A percentile compares a stretch with the other conserved stretches of the same genome.
These are phyloP conservation scores for Agapanthus africanus DNA, from an alignment of 106 monocot species.

Conservation along the genomic window DNA sequence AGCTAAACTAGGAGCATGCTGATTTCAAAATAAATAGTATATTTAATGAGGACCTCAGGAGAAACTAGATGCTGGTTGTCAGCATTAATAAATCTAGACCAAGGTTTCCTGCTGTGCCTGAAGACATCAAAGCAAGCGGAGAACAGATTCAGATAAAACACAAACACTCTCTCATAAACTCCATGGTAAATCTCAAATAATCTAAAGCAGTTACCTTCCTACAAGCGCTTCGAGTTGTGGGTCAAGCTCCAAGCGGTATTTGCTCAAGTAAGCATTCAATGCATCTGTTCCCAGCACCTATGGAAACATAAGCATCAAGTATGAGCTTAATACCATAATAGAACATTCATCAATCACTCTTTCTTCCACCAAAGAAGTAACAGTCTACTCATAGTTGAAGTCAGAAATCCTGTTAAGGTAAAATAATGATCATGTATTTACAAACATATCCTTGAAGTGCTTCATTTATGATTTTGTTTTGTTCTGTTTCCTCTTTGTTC, in stretches of 20 bases:
- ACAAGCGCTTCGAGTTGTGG: constrained; percentile 73
- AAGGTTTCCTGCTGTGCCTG: constrained; percentile 87
- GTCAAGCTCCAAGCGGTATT: constrained; percentile 72
- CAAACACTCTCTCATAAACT: background rate
- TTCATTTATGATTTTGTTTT: too few relatives aligned
- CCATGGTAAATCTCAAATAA: background rate
- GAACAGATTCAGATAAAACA: background rate
- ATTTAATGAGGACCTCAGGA: constrained; percentile 40
- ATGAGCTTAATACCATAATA: background rate
- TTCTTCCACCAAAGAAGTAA: too few relatives aligned
- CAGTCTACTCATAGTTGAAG: too few relatives aligned
- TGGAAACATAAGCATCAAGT: background rate
- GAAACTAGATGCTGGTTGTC: constrained; percentile 79
- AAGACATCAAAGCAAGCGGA: constrained; percentile 1
- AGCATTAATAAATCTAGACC: constrained; percentile 76
- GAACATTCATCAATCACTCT: background rate
- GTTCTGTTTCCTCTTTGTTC: too few relatives aligned
- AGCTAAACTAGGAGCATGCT: background rate
- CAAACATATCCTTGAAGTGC: background rate
- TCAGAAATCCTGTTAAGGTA: background rate
- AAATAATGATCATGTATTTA: background rate
- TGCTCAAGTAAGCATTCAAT: constrained; percentile 62
- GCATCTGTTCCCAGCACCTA: constrained; percentile 88
- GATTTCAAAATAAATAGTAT: background rate
- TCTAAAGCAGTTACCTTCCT: constrained; percentile 38